Conservation (phyloP, 345 rosid genomes). For the Arabidopsis arenosa region DNA sequence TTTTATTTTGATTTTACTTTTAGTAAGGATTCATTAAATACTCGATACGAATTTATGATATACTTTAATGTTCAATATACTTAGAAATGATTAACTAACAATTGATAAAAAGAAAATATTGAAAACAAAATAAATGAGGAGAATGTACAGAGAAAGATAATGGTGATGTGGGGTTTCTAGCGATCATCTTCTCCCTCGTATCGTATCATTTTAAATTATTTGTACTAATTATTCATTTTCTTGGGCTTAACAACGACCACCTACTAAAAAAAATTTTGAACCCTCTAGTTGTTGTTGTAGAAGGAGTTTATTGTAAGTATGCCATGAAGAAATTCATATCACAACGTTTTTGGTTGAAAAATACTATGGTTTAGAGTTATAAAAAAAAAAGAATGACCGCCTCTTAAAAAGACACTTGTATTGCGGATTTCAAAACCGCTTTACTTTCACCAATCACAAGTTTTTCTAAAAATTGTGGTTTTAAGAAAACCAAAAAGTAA, state of each 20-base stretch:
- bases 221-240: not conserved
- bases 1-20: constrained; percentile 35
- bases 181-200: no score
- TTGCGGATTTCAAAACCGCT: no score
- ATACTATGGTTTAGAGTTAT: not conserved
- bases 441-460: no score
- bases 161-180: constrained; percentile 37
- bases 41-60: constrained; percentile 35
- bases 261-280: no score
- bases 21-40: constrained; percentile 24
- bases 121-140: not conserved
- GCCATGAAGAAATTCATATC: not conserved
- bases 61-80: not conserved
- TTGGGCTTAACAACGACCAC: not conserved
- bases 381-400: not conserved
- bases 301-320: not conserved
- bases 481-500: no score
- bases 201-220: no score
- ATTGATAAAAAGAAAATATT: not conserved
- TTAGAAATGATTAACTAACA: constrained; percentile 20
- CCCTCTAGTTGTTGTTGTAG: not conserved
- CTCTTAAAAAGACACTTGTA: no score
- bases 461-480: no score
- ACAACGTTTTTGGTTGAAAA: not conserved
- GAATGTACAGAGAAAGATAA: not conserved